Evolutionary conservation across 129 eudicot species (phyloP).

Genomic region (Escallonia rubra): DNA sequence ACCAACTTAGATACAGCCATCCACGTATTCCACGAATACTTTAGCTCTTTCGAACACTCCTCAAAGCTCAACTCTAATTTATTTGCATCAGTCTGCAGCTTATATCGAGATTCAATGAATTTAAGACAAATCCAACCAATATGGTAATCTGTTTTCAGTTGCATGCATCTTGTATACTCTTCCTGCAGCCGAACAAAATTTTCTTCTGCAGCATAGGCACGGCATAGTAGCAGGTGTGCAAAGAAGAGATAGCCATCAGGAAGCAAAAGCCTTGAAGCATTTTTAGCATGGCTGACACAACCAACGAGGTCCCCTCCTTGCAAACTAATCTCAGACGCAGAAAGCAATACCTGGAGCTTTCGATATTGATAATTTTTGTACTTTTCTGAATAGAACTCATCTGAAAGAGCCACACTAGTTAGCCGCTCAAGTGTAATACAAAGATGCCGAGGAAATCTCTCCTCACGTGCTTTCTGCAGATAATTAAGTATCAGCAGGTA

Average conservation of each 20-base stretch:
- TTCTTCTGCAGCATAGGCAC: conserved; percentile 65
- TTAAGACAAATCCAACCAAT: conserved; percentile 77
- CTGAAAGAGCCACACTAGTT: conserved; percentile 46
- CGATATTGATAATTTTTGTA: conserved; percentile 29
- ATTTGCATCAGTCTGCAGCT: conserved; percentile 32
- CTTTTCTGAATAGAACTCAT: conserved; percentile 18
- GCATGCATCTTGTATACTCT: conserved; percentile 63
- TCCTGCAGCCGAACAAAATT: conserved; percentile 27
- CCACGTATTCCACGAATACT: conserved; percentile 65
- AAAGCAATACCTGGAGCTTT: conserved; percentile 67
- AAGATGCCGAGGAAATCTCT: conserved; percentile 62
- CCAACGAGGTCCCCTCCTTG: conserved; percentile 46
- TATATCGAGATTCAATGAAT: conserved; percentile 45
- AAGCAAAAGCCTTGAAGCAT: conserved; percentile 50
- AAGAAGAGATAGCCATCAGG: conserved; percentile 49
- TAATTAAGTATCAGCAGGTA: conserved; percentile 66
- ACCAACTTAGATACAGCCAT: conserved; percentile 55
- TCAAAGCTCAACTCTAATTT: conserved; percentile 42
- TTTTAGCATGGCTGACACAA: conserved; percentile 51
- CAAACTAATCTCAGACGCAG: conserved; percentile 74
- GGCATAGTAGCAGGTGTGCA: conserved; percentile 72
- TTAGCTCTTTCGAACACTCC: conserved; percentile 58
- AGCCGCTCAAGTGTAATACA: conserved; percentile 51
- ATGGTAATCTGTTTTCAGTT: conserved; percentile 56
- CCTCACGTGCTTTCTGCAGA: conserved; percentile 77